Base-by-base conservation (phyloP, 345 rosid genomes). In the Cochlearia excelsa region DNA sequence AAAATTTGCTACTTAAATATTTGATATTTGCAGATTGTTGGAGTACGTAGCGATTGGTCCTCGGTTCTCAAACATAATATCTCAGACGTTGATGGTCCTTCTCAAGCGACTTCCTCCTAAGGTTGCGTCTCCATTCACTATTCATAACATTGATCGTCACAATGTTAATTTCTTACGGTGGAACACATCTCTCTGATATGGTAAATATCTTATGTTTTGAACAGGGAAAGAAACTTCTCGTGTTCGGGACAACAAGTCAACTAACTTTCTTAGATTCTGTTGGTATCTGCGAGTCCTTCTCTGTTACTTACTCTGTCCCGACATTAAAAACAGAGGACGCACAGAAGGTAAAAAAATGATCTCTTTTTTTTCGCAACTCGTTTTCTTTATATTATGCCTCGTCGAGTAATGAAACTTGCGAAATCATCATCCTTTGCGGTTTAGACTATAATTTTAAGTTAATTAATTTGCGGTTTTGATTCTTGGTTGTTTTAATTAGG, bases 21-120 rank as follows among this genome's bases (percentile, higher is more conserved):
- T 23, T 69, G 9, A 43, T 62, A 66, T 68, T 16, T 74, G 77
- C 82, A 93, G 97, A 78, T 78, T 93, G 67, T 63, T 93, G 77
- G 99, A 90, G 80, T 93, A 90, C 63, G 84, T 85, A 31, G 81
- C 99, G 43, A 90, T 93, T 37, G 99, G 99, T 3, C 99, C 99
- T 75, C 95, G 99, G 23, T 93, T 89, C 67, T 93, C 99, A 60
- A 90, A 93, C 77, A 65, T 84, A 65, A 84, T 93, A 53, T 84
- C 85, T 37, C 97, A 93, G 73, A 93, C 99, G 27, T 51, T 93
- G 78, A 51, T 93, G 85, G 87, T 87, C 65, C 92, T 93, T 63
- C 87, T 93, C 72, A 93, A 87, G 74, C 83, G 97, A 59, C 86
- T 79, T 66, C 99, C 99, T 59, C 96, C 99, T 26, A 87, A 93